A percentile compares a stretch with the other conserved stretches of the same genome.
phyloP scores from a whole-genome alignment of 73 alveolate genomes.

The Blepharisma japonicum region DNA sequence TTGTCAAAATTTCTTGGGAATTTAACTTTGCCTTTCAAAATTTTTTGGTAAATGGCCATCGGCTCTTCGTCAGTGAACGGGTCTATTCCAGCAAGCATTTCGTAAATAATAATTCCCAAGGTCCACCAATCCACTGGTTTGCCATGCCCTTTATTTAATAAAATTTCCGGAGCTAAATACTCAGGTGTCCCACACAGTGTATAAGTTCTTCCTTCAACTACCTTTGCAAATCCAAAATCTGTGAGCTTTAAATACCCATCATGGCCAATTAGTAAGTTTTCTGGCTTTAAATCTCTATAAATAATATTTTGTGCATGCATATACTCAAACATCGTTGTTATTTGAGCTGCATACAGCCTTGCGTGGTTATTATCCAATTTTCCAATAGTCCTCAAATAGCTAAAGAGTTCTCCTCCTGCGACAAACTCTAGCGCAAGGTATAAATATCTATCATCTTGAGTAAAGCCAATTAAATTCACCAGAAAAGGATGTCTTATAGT shows the following conservation, averaged over 20 bases:
- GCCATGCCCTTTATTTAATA: conserved; percentile 76
- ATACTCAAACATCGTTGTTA: conserved; percentile 49
- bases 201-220: conserved; percentile 64
- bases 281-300: conserved; percentile 60
- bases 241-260: conserved; percentile 55
- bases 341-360: conserved; percentile 62
- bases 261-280: conserved; percentile 41
- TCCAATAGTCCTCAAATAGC: conserved; percentile 78
- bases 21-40: conserved; percentile 80
- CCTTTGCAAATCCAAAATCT: conserved; percentile 64
- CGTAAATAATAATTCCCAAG: conserved; percentile 89
- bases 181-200: conserved; percentile 71
- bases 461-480: conserved; percentile 80
- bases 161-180: conserved; percentile 59
- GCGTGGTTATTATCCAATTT: conserved; percentile 56
- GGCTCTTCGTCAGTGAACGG: conserved; percentile 98
- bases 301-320: conserved; percentile 55
- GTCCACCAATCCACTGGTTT: conserved; percentile 91
- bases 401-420: conserved; percentile 94
- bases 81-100: conserved; percentile 88
- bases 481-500: conserved; percentile 93
- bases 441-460: conserved; percentile 83
- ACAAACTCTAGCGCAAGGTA: conserved; percentile 87
- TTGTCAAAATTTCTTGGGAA: conserved; percentile 83
- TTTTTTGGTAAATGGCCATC: conserved; percentile 92